Evolutionary conservation across 2,329 filamentous ascomycete genomes (phyloP), one percentile per base, ranked within the genome.

Genomic region (Juglanconis oblonga): DNA sequence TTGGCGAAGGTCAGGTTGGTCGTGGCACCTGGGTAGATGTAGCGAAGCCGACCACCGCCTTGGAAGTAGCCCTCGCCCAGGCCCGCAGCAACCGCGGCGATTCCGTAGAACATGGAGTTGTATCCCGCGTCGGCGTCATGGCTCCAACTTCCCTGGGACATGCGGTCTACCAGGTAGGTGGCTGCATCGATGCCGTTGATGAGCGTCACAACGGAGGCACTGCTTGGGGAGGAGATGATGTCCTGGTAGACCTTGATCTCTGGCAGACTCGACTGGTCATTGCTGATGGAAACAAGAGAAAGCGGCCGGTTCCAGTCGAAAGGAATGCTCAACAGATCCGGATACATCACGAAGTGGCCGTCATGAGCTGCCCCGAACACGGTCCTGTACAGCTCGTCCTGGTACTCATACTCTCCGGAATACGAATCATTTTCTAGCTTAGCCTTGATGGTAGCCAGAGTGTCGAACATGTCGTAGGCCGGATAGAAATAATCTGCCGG

Each of bases 171-270:
- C n/a, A 80, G 71, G 40, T 78, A 82, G 0, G 70, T 66, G 0
- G 69, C 66, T 1, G 69, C 70, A 31, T 69, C 66, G 5, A 66
- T 52, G 44, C 69, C 69, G 50, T 72, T 70, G 65, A 72, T 71
- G 24, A 63, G 62, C 17, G 63, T 64, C 6, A 73, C 66, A 8
- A 54, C 38, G 3, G 64, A 67, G 35, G 65, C 66, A 14, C 57
- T 67, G 7, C 64, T 64, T 2, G 68, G 67, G 5, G 66, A 61
- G 1, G 64, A 63, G 17, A 68, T 58, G 10, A 66, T 50, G 14
- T 66, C 61, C 59, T 66, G 59, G 56, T 85, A 84, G 3, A 85
- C 73, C 58, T 79, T 80, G n/a, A 87, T 76, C 10, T 79, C 76
- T 59, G 72, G 71, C 55, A 71, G 59, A 8, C 65, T 65, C 14